Percentiles rank a stretch among this genome's conserved stretches.
Conservation (phyloP, 208 protist species). For the Trichomonas gallinae region DNA sequence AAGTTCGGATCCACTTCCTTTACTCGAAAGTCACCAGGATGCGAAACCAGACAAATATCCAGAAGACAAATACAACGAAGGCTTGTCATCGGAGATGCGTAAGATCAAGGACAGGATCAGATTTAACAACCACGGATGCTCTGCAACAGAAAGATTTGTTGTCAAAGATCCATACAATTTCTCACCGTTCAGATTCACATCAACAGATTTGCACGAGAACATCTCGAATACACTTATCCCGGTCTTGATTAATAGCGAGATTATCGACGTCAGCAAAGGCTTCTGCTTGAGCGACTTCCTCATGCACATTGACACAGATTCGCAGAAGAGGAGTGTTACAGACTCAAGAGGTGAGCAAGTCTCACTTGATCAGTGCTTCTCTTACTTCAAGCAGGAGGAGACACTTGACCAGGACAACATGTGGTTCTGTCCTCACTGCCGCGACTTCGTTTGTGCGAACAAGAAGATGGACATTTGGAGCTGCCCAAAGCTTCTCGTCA, state of each 20-base stretch:
- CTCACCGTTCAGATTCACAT: not conserved
- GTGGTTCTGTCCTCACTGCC: not conserved
- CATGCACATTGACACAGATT: not conserved
- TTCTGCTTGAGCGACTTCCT: not conserved
- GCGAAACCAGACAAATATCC: too few species aligned
- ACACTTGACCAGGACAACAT: not conserved
- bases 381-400: not conserved
- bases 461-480: slow-evolving; percentile 43
- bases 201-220: not conserved
- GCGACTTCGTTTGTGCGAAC: not conserved
- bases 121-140: not conserved
- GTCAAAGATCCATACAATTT: not conserved
- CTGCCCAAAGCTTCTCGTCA: slow-evolving; percentile 38
- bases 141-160: not conserved
- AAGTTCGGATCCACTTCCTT: too few species aligned
- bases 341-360: not conserved
- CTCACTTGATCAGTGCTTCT: not conserved
- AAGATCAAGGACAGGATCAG: not conserved
- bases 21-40: too few species aligned
- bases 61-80: not conserved
- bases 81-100: not conserved
- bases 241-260: not conserved
- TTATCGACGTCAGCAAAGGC: not conserved
- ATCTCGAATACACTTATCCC: not conserved
- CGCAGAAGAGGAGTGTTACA: not conserved